A percentile compares a stretch with the other conserved stretches of the same genome.
Conservation (phyloP, 2,329 filamentous ascomycete species). For the Hypoxylon sp. region DNA sequence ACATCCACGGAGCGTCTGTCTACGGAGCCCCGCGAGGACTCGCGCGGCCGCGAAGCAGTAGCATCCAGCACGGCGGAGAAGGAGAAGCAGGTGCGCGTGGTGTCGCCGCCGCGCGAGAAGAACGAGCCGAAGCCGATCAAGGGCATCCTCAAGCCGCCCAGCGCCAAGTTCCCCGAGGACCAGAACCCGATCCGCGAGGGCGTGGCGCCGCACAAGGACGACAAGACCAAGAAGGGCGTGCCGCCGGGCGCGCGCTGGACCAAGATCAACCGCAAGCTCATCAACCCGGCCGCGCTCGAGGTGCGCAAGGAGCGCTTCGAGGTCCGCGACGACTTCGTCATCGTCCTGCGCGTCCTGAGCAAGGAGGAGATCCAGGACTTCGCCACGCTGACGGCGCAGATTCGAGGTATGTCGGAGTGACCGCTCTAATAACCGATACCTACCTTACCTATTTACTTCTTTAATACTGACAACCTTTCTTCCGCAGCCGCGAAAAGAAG, state of each 20-base stretch:
- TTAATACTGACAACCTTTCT: too few relatives aligned
- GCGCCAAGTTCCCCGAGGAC: slow-evolving; percentile 85
- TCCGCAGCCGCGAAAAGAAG: slow-evolving; percentile 54
- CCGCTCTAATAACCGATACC: too few relatives aligned
- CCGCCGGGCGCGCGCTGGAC: slow-evolving; percentile 88
- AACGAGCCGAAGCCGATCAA: slow-evolving; percentile 75
- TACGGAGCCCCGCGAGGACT: slow-evolving; percentile 43
- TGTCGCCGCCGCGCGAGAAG: slow-evolving; percentile 73
- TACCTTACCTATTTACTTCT: too few relatives aligned
- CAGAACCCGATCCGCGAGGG: slow-evolving; percentile 84
- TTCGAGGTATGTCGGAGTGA: slow-evolving; percentile 74
- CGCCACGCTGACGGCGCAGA: slow-evolving; percentile 79
- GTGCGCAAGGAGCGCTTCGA: slow-evolving; percentile 91
- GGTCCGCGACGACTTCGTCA: slow-evolving; percentile 91
- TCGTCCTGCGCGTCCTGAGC: slow-evolving; percentile 85
- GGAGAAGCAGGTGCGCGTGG: slow-evolving; percentile 68
- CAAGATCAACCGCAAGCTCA: slow-evolving; percentile 86
- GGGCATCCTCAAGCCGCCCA: slow-evolving; percentile 86
- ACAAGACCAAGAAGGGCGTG: slow-evolving; percentile 76
- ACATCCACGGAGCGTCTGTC: slow-evolving; percentile 28
- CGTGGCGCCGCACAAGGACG: slow-evolving; percentile 92
- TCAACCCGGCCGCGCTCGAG: slow-evolving; percentile 88
- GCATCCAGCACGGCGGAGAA: slow-evolving; percentile 47
- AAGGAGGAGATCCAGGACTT: slow-evolving; percentile 92
- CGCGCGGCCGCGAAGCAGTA: slow-evolving; percentile 53